Percentiles rank a stretch among this genome's conserved stretches.
These are phyloP conservation scores for Lagenidium giganteum DNA, from an alignment of 352 stramenopile species.

Conservation along the genomic window DNA sequence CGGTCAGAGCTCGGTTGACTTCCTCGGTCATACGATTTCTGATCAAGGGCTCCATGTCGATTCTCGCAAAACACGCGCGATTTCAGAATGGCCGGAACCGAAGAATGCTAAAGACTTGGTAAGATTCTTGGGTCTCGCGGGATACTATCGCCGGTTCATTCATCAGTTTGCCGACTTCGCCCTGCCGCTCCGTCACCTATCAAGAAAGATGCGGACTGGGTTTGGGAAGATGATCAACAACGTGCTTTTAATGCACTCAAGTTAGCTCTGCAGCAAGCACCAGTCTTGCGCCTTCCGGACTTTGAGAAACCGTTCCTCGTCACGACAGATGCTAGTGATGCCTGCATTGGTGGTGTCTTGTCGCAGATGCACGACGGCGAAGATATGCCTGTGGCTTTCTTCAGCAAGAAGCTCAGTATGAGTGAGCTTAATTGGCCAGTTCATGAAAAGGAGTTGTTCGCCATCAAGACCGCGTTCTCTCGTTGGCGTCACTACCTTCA, in stretches of 20 bases:
- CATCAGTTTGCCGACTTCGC: conserved; percentile 11
- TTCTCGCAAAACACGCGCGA: conserved; percentile 5
- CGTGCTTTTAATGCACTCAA: conserved; percentile 13
- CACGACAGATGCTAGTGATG: conserved; percentile 2
- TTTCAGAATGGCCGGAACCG: conserved; percentile 7
- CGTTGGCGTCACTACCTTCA: conserved; percentile 10
- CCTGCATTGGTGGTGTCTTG: conserved; percentile 4
- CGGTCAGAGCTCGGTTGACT: not conserved
- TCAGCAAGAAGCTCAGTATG: conserved; percentile 3
- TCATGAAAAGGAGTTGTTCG: conserved; percentile 12
- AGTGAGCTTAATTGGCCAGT: not conserved
- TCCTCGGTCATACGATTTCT: conserved; percentile 13
- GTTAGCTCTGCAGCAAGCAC: not conserved
- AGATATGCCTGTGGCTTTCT: conserved; percentile 8
- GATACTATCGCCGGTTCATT: conserved; percentile 20
- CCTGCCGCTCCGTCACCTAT: conserved; percentile 9
- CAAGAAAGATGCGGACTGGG: conserved; percentile 12
- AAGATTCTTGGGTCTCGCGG: conserved; percentile 15
- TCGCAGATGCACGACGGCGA: not conserved
- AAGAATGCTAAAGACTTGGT: conserved; percentile 5
- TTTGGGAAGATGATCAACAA: conserved; percentile 4
- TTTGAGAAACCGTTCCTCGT: conserved; percentile 6
- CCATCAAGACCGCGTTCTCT: conserved; percentile 5
- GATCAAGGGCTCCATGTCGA: no score
- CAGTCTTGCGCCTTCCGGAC: conserved; percentile 4